Evolutionary conservation across 116 monocot genomes (phyloP).

Genomic region (Papilionanthe hybrid): DNA sequence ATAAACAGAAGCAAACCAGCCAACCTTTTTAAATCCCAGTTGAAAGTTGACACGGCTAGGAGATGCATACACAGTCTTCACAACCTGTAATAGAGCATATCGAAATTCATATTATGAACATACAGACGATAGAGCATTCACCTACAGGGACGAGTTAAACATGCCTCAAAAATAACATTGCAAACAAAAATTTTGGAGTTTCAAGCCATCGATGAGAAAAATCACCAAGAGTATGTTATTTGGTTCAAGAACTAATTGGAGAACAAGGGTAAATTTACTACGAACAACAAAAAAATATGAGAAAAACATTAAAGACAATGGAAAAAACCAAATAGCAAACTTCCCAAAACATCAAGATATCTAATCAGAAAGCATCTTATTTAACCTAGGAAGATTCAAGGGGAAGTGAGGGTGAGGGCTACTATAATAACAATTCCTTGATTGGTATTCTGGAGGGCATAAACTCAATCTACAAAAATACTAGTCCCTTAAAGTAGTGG

Average conservation of each 20-base stretch:
- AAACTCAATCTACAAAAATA: too few species aligned
- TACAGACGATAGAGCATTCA: neutral
- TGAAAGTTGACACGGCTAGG: slow-evolving; percentile 97
- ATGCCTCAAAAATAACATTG: neutral
- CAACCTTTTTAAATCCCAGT: slow-evolving; percentile 78
- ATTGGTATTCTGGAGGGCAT: too few species aligned
- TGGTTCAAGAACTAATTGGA: neutral
- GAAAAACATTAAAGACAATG: neutral
- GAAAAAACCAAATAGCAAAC: neutral
- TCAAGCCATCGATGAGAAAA: neutral
- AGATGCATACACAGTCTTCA: slow-evolving; percentile 98
- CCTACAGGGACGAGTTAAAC: neutral
- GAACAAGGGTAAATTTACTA: neutral
- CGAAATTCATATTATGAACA: neutral
- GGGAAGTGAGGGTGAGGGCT: neutral
- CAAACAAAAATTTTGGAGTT: neutral
- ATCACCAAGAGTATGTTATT: neutral
- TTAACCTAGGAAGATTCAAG: neutral
- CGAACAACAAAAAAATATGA: neutral
- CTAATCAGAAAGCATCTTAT: neutral
- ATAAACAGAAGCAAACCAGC: slow-evolving; percentile 1
- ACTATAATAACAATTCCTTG: too few species aligned
- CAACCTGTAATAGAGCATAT: slow-evolving; percentile 42
- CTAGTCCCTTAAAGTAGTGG: too few species aligned
- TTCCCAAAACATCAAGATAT: neutral